Evolutionary conservation across 2,329 filamentous ascomycete species (phyloP), one percentile per base, ranked within the genome.

Genomic region (Phialemonium atrogriseum): DNA sequence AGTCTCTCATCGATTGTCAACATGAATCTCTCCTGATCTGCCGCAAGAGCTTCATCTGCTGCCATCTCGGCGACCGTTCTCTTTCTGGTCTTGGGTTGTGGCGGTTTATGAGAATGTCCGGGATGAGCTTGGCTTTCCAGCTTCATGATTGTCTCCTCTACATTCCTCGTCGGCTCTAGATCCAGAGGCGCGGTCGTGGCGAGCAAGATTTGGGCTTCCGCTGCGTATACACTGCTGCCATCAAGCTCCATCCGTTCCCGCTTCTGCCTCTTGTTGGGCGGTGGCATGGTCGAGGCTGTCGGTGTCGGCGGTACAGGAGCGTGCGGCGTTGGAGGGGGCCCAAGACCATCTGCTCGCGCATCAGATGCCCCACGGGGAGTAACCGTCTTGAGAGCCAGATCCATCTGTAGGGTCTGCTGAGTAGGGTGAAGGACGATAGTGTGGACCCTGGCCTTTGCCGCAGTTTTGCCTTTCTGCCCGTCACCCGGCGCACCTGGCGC

Each of bases 51-150:
- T 59, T 98, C 88, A 50, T 98, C 91, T 7, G 89, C 89, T 7
- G 86, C 91, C 64, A 96, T 77, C 52, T 98, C 89, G 7, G 91
- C 91, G 12, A 93, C 80, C 0, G 91, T 98, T 40, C 89, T 78
- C 67, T 98, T 96, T 35, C 91, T 72, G 7, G 80, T 80, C 66
- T 94, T 95, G 4, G 87, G 87, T 38, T 82, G 73, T 1, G 91
- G 89, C 8, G 86, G 80, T 25, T 76, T 66, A 30, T 81, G 74
- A 18, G 76, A 73, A 54, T 95, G 84, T 34, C 86, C 76, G 6
- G 87, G 82, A 52, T 93, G 84, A 13, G 75, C 69, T 44, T 89
- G 66, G 12, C 70, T 66, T 18, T 85, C 77, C 4, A 96, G 66
- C 4, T 93, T 67, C 9, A 68, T 67, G 28, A 87, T 79, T 2